Evolutionary conservation across 805 yeast genomes (phyloP), one percentile per base, ranked within the genome.

Genomic region (Yamadazyma laniorum): DNA sequence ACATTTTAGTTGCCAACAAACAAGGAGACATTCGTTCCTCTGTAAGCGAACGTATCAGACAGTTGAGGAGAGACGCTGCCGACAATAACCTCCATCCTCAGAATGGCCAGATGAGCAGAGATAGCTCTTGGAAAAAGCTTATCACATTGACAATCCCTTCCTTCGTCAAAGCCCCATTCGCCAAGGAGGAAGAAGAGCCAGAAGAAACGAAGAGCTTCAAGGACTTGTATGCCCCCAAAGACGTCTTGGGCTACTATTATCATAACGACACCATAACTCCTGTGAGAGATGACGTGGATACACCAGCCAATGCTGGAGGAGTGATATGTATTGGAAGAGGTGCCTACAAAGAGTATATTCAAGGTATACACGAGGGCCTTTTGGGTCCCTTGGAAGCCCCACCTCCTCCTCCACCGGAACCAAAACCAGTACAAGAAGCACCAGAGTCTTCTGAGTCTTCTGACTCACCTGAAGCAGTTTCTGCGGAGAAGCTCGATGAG

Each of bases 251-350:
- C 5, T 67, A 82, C 19, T 80, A 76, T 52, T 54, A 53, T 16
- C 28, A 58, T 5, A 38, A 56, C n/a, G 51, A 60, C 1, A 47
- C 63, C 8, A 34, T 65, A 6, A 52, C 59, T 0, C 56, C 61
- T 37, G 75, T 79, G 36, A 82, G 80, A 53, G 68, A 79, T 2
- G 59, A 68, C 22, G 26, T 28, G 15, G 34, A 47, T 2, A 68
- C 70, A 22, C 73, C 77, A 3, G 55, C 56, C 11, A 52, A 70
- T 19, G 75, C 81, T 6, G 97, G 97, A 18, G 99, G 98, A 30
- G 82, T 89, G 9, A 74, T 93, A 15, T 86, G 96, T 56, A 65
- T 93, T 18, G 99, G 99, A 4, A 75, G 99, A 58, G 99, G 99
- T 40, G 91, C 97, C 0, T 93, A 77, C 59, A 91, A 91, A 59